Evolutionary conservation across 2,329 filamentous ascomycete species (phyloP), one percentile per base, ranked within the genome.

Genomic region (Thielaviopsis ethacetica): DNA sequence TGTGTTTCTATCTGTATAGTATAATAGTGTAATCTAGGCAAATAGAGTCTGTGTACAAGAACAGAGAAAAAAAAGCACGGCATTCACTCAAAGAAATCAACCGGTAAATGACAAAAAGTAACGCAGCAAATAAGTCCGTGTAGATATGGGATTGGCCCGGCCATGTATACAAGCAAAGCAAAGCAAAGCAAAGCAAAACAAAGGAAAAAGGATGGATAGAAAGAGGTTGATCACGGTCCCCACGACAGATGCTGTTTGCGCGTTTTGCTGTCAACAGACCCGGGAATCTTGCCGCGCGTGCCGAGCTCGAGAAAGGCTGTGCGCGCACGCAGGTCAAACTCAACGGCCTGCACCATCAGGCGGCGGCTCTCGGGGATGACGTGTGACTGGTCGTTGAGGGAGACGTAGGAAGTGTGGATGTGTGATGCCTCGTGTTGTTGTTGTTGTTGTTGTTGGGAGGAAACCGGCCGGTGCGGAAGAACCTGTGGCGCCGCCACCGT

Each of bases 251-350:
- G 68, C 15, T 74, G 77, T 49, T 68, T 66, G n/a, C 71, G 71
- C 5, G 72, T 75, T 62, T 77, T 76, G 34, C 71, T 63, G 63
- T 82, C 78, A 0, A 68, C 69, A 58, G 71, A 67, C 0, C 73
- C 76, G 1, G 73, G 71, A 4, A 70, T 72, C n/a, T 78, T 66
- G 6, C 75, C 75, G 49, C 79, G 70, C 9, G 77, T 78, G n/a
- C 79, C 79, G 34, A 80, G 78, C 61, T 73, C 69, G 26, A 82
- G 67, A 10, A 71, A 68, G 4, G 79, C 79, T 57, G 69, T 71
- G 53, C 76, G 73, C 54, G 74, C 71, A 34, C 76, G 74, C 54
- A 82, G 70, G 64, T 82, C 75, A 64, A 82, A 82, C 62, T 81
- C 75, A 21, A 80, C 77, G 0, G 76, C 69, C 59, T 75, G 73